These are phyloP conservation scores for Gracilaria caudata DNA, from an alignment of 23 red algal genomes.

Conservation along the genomic window DNA sequence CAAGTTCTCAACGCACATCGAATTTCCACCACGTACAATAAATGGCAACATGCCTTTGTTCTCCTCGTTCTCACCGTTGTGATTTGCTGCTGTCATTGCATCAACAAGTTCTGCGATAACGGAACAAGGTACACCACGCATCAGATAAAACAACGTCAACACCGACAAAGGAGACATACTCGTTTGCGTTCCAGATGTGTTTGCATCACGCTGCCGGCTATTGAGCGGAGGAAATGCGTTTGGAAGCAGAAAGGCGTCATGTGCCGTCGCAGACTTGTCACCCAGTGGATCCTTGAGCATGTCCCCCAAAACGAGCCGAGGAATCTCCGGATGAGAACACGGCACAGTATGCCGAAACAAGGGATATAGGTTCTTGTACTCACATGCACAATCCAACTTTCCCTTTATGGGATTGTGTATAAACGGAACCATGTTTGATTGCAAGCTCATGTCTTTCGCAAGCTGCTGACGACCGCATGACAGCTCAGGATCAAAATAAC, in stretches of 20 bases:
- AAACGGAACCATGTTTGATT: not conserved
- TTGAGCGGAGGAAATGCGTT: not conserved
- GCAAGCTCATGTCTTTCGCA: not conserved
- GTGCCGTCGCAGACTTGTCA: not conserved
- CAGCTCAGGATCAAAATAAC: not conserved
- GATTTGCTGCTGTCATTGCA: not conserved
- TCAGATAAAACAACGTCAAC: slow-evolving; percentile 20
- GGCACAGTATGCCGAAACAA: not conserved
- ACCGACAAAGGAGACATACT: not conserved
- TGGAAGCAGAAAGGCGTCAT: not conserved
- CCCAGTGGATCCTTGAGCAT: not conserved
- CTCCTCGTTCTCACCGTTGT: not conserved
- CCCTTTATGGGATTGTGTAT: not conserved
- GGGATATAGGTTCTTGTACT: not conserved
- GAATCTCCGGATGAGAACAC: not conserved
- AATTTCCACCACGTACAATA: not conserved
- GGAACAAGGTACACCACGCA: not conserved
- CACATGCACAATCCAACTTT: not conserved
- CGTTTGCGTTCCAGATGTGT: not conserved
- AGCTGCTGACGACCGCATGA: not conserved
- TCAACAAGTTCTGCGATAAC: slow-evolving; percentile 9
- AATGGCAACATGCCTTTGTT: not conserved
- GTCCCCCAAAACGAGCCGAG: not conserved
- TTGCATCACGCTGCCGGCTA: too few species aligned
- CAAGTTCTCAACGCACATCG: slow-evolving; percentile 4